Evolutionary conservation across 1,284 basidiomycete genomes (phyloP).

Genomic region (Agaricales sp.): DNA sequence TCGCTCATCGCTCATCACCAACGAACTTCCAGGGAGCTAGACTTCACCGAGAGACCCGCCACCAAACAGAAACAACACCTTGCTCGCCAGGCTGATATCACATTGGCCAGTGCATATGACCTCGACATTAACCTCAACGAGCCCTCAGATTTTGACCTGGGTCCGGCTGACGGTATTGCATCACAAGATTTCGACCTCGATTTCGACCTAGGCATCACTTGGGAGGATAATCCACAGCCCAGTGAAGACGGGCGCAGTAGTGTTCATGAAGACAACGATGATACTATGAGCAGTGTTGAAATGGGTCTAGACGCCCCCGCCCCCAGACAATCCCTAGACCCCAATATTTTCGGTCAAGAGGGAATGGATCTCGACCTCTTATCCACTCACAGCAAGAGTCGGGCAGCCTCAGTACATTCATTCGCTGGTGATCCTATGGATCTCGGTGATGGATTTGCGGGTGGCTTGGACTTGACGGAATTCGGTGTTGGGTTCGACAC

Average conservation of each 20-base stretch:
- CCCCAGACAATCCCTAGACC: constrained; percentile 48
- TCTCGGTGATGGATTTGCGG: constrained; percentile 45
- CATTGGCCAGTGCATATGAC: constrained; percentile 62
- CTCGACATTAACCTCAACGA: constrained; percentile 49
- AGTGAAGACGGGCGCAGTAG: constrained; percentile 12
- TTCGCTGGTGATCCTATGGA: constrained; percentile 46
- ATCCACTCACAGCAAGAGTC: constrained; percentile 44
- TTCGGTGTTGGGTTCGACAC: constrained; percentile 68
- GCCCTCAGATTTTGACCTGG: constrained; percentile 47
- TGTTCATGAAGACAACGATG: constrained; percentile 13
- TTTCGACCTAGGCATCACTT: constrained; percentile 63
- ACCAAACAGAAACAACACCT: constrained; percentile 69
- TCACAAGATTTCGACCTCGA: constrained; percentile 71
- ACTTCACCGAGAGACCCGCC: constrained; percentile 59
- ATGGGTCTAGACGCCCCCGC: constrained; percentile 62
- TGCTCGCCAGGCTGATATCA: constrained; percentile 77
- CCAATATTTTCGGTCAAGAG: constrained; percentile 40
- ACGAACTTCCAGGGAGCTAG: constrained; percentile 48
- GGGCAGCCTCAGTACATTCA: constrained; percentile 53
- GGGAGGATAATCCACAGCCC: constrained; percentile 44
- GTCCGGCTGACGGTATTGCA: constrained; percentile 73
- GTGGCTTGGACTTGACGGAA: constrained; percentile 50
- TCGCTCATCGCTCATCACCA: constrained; percentile 6
- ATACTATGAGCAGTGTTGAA: constrained; percentile 43
- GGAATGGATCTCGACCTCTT: constrained; percentile 47